phyloP scores from a whole-genome alignment of 228 moss, liverwort and hornwort genomes.

The Sphagnum fallax region DNA sequence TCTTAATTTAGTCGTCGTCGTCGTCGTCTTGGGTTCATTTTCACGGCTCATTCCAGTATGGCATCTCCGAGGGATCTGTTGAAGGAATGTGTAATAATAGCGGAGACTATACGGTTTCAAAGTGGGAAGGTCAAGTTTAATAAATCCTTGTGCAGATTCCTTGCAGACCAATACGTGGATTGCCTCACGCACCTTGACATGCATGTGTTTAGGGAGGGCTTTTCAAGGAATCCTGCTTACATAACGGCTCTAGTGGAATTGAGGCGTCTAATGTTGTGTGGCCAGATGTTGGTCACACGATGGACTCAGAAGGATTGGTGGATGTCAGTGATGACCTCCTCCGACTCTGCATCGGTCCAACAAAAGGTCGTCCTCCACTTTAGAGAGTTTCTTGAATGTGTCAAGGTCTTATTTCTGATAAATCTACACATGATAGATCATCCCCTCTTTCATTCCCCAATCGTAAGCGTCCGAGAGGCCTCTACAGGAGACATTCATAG shows the following conservation, averaged over 20 bases:
- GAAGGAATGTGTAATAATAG: too few relatives aligned
- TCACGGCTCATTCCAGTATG: too few relatives aligned
- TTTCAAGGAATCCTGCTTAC: too few relatives aligned
- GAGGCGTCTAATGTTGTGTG: conserved; percentile 39
- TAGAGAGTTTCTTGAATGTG: conserved; percentile 31
- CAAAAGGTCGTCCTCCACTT: conserved; percentile 28
- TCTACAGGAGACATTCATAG: conserved; percentile 20
- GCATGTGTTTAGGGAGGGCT: too few relatives aligned
- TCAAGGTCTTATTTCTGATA: conserved; percentile 28
- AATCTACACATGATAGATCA: conserved; percentile 25
- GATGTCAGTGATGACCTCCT: conserved; percentile 24
- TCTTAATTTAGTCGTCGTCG: too few relatives aligned
- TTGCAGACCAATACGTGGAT: too few relatives aligned
- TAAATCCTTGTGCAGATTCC: too few relatives aligned
- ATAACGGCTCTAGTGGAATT: conserved; percentile 23
- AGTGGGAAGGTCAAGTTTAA: too few relatives aligned
- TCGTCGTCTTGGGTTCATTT: too few relatives aligned
- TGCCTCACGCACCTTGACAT: too few relatives aligned
- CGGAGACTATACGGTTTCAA: too few relatives aligned
- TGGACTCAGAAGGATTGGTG: conserved; percentile 43
- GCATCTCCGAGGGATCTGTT: too few relatives aligned
- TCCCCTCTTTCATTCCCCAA: conserved; percentile 32
- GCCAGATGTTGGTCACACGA: conserved; percentile 30
- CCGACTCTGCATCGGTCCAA: conserved; percentile 27
- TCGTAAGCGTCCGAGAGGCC: conserved; percentile 39